Percentiles rank a stretch among this genome's conserved stretches.
Evolutionary conservation across 768 basidiomycete genomes (phyloP).

Genomic region (Clavulina sp.): DNA sequence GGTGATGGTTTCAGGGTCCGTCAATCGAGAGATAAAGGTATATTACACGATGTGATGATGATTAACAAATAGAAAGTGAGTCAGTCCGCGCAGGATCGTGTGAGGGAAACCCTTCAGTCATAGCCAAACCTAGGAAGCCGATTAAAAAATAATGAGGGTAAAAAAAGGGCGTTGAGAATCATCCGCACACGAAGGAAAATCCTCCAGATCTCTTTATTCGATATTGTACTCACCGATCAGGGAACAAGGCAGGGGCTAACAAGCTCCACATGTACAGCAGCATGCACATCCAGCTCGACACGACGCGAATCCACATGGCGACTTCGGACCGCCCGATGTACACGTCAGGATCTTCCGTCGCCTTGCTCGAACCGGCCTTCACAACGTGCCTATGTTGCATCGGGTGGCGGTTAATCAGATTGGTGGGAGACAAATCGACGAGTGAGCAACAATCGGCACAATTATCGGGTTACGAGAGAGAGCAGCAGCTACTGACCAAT

Average conservation of each 20-base stretch:
- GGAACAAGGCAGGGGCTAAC: constrained; percentile 75
- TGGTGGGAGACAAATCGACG: constrained; percentile 1
- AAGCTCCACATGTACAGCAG: constrained; percentile 73
- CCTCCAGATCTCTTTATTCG: no score
- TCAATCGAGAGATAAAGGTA: no score
- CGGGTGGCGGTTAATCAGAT: background rate
- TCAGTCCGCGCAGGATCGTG: no score
- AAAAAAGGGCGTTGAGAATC: no score
- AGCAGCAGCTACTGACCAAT: constrained; percentile 55
- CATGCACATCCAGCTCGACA: constrained; percentile 91
- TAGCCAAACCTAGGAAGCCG: no score
- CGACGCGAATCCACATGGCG: constrained; percentile 99
- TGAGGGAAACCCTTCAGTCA: no score
- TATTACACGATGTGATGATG: no score
- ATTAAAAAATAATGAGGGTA: no score
- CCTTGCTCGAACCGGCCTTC: constrained; percentile 12
- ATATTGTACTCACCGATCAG: constrained; percentile 57
- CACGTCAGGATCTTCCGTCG: constrained; percentile 25
- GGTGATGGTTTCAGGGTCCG: no score
- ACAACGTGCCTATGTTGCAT: constrained; percentile 19
- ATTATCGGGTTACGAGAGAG: background rate
- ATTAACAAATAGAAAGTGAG: no score
- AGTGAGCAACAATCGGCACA: background rate
- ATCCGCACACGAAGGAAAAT: no score
- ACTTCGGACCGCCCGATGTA: constrained; percentile 91